A percentile compares a stretch with the other conserved stretches of the same genome.
Evolutionary conservation across 495 filamentous ascomycete species (phyloP).

Genomic region (Trichocladium uniseriatum): DNA sequence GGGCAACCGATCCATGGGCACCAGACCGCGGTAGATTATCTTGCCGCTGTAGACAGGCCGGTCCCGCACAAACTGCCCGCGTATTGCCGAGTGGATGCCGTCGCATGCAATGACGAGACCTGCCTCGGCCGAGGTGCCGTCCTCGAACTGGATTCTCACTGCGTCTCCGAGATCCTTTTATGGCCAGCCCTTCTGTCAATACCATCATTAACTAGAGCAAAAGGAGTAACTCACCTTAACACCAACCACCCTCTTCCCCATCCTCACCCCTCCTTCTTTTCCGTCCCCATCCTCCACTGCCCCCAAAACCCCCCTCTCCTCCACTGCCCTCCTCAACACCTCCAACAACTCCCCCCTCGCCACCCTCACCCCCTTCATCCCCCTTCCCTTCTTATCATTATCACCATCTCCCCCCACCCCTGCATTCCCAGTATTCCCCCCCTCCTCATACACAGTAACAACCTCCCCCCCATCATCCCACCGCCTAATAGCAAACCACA

Average conservation of each 20-base stretch:
- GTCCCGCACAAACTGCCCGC: constrained; percentile 26
- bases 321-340: background rate
- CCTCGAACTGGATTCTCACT: constrained; percentile 22
- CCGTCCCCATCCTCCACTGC: no score
- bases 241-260: background rate
- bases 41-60: constrained; percentile 39
- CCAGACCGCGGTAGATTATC: constrained; percentile 38
- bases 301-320: no score
- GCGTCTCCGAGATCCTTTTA: constrained; percentile 8
- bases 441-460: constrained; percentile 18
- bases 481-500: constrained; percentile 29
- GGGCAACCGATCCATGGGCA: constrained; percentile 37
- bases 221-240: background rate
- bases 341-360: background rate
- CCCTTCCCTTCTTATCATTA: background rate
- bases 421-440: constrained; percentile 7
- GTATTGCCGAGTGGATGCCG: constrained; percentile 43
- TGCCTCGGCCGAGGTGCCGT: constrained; percentile 18
- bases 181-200: no score
- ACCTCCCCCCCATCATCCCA: constrained; percentile 27
- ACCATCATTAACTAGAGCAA: no score
- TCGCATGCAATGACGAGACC: constrained; percentile 47
- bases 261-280: background rate
- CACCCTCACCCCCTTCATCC: constrained; percentile 17
- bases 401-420: no score